Percentiles rank a stretch among this genome's conserved stretches.
These are phyloP conservation scores for Scutellaria baicalensis DNA, from an alignment of 257 asterid species.

Conservation along the genomic window DNA sequence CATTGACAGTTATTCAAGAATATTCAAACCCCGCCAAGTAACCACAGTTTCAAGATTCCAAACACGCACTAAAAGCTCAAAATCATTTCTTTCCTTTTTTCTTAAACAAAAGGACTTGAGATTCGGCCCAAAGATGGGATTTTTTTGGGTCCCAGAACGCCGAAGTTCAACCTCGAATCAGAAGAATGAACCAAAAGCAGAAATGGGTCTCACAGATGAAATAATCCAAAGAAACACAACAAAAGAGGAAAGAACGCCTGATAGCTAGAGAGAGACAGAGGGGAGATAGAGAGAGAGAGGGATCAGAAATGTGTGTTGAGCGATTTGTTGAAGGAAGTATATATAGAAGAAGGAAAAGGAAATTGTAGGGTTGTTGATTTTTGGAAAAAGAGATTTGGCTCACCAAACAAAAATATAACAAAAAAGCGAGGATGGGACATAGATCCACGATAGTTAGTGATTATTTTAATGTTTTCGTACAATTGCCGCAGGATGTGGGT, in stretches of 20 bases:
- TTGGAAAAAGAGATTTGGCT: conserved; percentile 19
- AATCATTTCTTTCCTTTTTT: neutral
- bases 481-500: conserved; percentile 3
- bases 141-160: conserved; percentile 31
- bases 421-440: conserved; percentile 6
- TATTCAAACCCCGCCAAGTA: conserved; percentile 15
- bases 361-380: conserved; percentile 34
- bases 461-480: neutral
- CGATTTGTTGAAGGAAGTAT: conserved; percentile 6
- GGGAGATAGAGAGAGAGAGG: conserved; percentile 1
- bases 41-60: conserved; percentile 12
- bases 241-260: neutral
- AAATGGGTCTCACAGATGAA: neutral
- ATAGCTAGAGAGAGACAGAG: neutral
- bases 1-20: conserved; percentile 38
- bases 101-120: neutral
- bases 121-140: conserved; percentile 29
- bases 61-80: neutral
- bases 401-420: neutral
- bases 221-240: neutral
- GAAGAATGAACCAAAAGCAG: neutral
- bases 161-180: too few species aligned
- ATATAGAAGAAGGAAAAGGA: conserved; percentile 1
- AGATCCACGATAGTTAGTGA: neutral
- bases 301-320: conserved; percentile 31